These are phyloP conservation scores for Paxillus involutus DNA, from an alignment of 768 basidiomycete species.

Conservation along the genomic window DNA sequence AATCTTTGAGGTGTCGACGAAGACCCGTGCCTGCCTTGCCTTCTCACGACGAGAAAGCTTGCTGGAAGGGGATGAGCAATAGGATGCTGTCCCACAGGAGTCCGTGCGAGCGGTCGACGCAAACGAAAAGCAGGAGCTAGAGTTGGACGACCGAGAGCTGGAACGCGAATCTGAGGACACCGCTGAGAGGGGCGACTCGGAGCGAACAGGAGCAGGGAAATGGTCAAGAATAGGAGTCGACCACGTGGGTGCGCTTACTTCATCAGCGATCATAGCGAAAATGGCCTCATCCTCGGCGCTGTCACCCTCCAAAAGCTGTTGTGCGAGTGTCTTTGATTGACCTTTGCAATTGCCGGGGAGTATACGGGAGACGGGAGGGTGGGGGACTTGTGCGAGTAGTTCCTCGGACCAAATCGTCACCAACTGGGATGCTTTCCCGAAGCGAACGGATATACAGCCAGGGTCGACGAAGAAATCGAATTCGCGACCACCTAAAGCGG, in stretches of 20 bases:
- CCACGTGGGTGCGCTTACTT: conserved; percentile 70
- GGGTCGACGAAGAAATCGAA: conserved; percentile 84
- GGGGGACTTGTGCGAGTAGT: conserved; percentile 26
- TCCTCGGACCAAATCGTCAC: conserved; percentile 71
- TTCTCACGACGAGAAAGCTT: conserved; percentile 70
- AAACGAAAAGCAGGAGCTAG: conserved; percentile 72
- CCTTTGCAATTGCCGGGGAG: conserved; percentile 17
- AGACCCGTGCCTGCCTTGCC: conserved; percentile 68
- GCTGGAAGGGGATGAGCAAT: conserved; percentile 42
- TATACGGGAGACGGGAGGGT: conserved; percentile 14
- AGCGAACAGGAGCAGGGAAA: conserved; percentile 54
- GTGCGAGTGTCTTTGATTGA: conserved; percentile 64
- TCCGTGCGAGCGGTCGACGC: conserved; percentile 57
- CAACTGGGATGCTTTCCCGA: conserved; percentile 45
- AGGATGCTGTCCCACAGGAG: conserved; percentile 42
- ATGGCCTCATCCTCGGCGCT: conserved; percentile 69
- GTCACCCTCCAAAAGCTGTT: conserved; percentile 73
- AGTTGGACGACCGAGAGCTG: conserved; percentile 66
- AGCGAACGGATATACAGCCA: conserved; percentile 71
- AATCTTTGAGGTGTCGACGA: conserved; percentile 70
- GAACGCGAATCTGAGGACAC: conserved; percentile 52
- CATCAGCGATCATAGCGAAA: conserved; percentile 72
- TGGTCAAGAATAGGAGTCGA: conserved; percentile 60
- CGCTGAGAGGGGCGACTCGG: conserved; percentile 58
- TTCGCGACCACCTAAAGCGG: conserved; percentile 62